Percentiles rank a stretch among this genome's conserved stretches.
phyloP scores from a whole-genome alignment of 129 eudicot species.

The Tanacetum coccineum region DNA sequence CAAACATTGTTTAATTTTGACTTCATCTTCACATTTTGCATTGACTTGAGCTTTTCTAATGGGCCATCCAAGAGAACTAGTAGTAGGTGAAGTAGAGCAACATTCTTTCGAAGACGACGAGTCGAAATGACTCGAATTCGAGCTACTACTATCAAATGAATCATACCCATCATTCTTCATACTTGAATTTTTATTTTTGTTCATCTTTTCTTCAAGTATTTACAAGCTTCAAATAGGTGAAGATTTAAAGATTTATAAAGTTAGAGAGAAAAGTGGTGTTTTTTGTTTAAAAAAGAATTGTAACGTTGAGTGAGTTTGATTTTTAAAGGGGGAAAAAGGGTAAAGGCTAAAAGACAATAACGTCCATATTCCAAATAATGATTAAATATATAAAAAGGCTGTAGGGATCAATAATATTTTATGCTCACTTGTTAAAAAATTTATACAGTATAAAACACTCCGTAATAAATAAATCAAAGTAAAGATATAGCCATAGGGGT shows the following conservation, averaged over 20 bases:
- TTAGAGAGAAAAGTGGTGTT: not conserved
- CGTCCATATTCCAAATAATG: too few species aligned
- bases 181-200: constrained; percentile 17
- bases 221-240: too few species aligned
- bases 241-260: too few species aligned
- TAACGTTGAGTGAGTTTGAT: constrained; percentile 23
- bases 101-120: constrained; percentile 20
- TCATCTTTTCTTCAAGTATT: constrained; percentile 8
- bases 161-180: constrained; percentile 29
- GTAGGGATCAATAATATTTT: too few species aligned
- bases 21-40: constrained; percentile 28
- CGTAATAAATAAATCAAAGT: too few species aligned
- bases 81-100: constrained; percentile 43
- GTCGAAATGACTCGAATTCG: constrained; percentile 42
- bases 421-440: too few species aligned
- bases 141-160: constrained; percentile 35
- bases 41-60: constrained; percentile 48
- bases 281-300: not conserved
- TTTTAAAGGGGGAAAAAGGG: constrained; percentile 30
- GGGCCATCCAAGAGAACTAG: constrained; percentile 68
- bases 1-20: not conserved
- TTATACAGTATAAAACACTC: too few species aligned
- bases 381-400: too few species aligned
- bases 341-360: constrained; percentile 39
- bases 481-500: too few species aligned